Base-by-base conservation (phyloP, 2,329 filamentous ascomycete species). In the Pseudogymnoascus sp. region DNA sequence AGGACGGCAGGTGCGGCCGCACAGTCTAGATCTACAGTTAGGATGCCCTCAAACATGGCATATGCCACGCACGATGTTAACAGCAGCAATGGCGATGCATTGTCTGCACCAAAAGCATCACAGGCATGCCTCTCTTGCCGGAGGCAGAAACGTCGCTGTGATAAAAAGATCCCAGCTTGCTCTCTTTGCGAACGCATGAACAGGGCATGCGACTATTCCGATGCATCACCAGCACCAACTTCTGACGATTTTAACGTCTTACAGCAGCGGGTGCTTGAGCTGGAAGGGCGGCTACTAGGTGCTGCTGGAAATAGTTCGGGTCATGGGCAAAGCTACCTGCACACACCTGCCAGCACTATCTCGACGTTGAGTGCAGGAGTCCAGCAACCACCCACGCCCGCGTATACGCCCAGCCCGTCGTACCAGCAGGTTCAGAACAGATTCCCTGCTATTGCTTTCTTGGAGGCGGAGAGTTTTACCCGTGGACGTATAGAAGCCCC, bases 131-230 rank as follows among this genome's bases (percentile, higher is more conserved):
- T 72, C 45, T 71, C 75, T 31, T 80, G 78, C 67, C 71, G 75
- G 36, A 76, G 75, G 64, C 77, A 82, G 68, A 83, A 82, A 71
- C 73, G 80, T 45, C 79, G 76, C 72, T 82, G 80, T 67, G 77
- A 80, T 73, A 82, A 82, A 70, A 67, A 65, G 4, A 65, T 82
- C 1, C 80, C 80, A 12, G 68, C 71, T 13, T 83, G 80, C 67
- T 70, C 73, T 2, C 72, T 82, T 3, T 83, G 80, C 68, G 66
- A 67, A 18, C 72, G 78, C 9, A 75, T 78, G 72, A 70, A 71
- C 35, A 72, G 76, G 10, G 62, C 64, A 21, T 79, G 77, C 69
- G 77, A 79, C 64, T 79, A 78, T 65, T 72, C 71, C 13, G 73
- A 77, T 42, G 64, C 68, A 13, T 64, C 68, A 15, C 70, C 73